Base-by-base conservation (phyloP, 2,329 filamentous ascomycete genomes). In the Hypoxylon sp. region DNA sequence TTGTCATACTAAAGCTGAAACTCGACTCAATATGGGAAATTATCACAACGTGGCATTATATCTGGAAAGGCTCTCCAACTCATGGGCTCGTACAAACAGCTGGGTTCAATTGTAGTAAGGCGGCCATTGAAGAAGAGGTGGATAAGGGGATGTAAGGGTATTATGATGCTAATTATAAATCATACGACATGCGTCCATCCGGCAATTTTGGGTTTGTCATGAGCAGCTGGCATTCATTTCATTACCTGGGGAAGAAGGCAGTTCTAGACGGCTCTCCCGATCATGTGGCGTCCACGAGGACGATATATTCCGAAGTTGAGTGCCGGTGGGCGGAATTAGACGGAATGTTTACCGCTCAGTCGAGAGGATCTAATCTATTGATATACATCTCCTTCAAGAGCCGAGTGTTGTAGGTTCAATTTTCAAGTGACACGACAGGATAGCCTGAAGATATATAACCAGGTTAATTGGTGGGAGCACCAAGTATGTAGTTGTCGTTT, bases 131-230 rank as follows among this genome's bases (percentile, higher is more conserved):
- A 56, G 23, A 52, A n/a, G 43, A 7, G 4, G 14, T 23, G 49
- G 45, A 23, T 17, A 21, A 2, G 9, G 23, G 13, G 23, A 51
- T 38, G 19, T 41, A 60, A n/a, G 53, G 28, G 17, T 23, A 50
- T 25, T n/a, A 17, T 56, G 60, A 6, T 53, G 17, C 61, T 65
- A 65, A 62, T 68, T 68, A 61, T 68, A 65, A 36, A 21, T 41
- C 45, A 21, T 11, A 14, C 5, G 19, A 14, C 13, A 17, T 13
- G 32, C 25, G 25, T 45, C 52, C 21, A 55, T 45, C 21, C 43
- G n/a, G 36, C 14, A 2, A 50, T 41, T 23, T 23, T 50, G 56
- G 57, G 30, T 43, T 36, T 28, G 32, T 61, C 36, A 19, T 45
- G 43, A 50, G 43, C 6, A 7, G 25, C 41, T n/a, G 14, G 30